Conservation (phyloP, 2,329 filamentous ascomycete species). For the Xylaria sp. region DNA sequence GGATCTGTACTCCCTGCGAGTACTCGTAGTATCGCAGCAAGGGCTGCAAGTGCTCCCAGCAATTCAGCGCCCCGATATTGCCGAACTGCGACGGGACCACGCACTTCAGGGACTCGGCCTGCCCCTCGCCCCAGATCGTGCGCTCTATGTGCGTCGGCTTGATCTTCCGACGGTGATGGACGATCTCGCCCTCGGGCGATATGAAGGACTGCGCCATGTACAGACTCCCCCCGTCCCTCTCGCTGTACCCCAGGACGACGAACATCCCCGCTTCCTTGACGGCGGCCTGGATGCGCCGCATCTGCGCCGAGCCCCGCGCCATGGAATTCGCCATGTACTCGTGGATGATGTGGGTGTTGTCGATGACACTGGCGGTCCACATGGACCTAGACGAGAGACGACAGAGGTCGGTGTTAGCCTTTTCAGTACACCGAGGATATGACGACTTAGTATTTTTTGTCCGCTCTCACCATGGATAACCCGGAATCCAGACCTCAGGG, state of each 20-base stretch:
- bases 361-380: conserved; percentile 48
- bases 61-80: conserved; percentile 59
- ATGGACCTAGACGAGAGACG: conserved; percentile 39
- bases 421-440: conserved; percentile 6
- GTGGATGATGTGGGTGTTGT: conserved; percentile 48
- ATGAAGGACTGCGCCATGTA: conserved; percentile 60
- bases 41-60: conserved; percentile 63
- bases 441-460: background rate
- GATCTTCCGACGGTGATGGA: conserved; percentile 56
- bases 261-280: conserved; percentile 51
- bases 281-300: conserved; percentile 49
- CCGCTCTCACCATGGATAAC: conserved; percentile 57
- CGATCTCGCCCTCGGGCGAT: conserved; percentile 51
- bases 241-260: conserved; percentile 56
- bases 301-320: conserved; percentile 48
- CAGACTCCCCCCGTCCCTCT: conserved; percentile 51
- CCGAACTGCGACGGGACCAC: conserved; percentile 58
- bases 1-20: conserved; percentile 44
- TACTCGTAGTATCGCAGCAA: conserved; percentile 49
- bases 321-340: conserved; percentile 45
- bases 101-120: conserved; percentile 60
- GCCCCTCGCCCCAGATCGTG: conserved; percentile 59
- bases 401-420: conserved; percentile 37
- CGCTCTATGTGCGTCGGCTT: conserved; percentile 57
- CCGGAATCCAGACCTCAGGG: conserved; percentile 60